These are phyloP conservation scores for Pichia cactophila DNA, from an alignment of 1,139 yeast species.

Conservation along the genomic window DNA sequence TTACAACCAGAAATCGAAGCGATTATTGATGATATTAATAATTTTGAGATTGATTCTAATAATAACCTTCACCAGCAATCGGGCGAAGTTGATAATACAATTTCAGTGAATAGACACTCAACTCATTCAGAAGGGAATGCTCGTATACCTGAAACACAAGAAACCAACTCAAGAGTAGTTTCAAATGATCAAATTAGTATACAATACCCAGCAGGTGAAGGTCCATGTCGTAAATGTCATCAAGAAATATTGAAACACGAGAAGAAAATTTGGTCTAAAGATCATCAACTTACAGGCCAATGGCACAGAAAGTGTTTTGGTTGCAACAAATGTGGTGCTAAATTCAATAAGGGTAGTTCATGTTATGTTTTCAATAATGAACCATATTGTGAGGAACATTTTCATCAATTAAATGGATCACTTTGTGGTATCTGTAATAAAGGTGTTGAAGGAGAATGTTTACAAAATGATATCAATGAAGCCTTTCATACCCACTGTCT, in stretches of 20 bases:
- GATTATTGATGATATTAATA: slow-evolving; percentile 7
- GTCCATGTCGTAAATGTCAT: slow-evolving; percentile 67
- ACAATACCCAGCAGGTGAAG: slow-evolving; percentile 52
- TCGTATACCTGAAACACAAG: neutral
- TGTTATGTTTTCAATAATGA: slow-evolving; percentile 73
- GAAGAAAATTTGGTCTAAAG: slow-evolving; percentile 67
- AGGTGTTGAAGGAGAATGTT: slow-evolving; percentile 88
- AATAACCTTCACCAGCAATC: neutral
- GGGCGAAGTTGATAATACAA: neutral
- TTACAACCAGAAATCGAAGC: neutral
- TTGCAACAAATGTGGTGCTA: slow-evolving; percentile 55
- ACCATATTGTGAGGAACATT: slow-evolving; percentile 80
- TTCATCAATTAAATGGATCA: slow-evolving; percentile 69
- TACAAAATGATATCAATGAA: slow-evolving; percentile 64
- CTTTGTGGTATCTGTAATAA: slow-evolving; percentile 60
- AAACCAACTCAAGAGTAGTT: neutral
- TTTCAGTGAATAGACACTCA: neutral
- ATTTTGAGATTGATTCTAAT: neutral
- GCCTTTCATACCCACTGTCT: slow-evolving; percentile 63
- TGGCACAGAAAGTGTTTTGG: slow-evolving; percentile 88
- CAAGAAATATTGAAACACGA: slow-evolving; percentile 33
- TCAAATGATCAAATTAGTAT: neutral
- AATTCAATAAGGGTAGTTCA: slow-evolving; percentile 53
- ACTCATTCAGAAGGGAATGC: neutral
- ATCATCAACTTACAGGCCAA: slow-evolving; percentile 79